Base-by-base conservation (phyloP, 2,329 filamentous ascomycete genomes). In the Pseudogymnoascus sp. region DNA sequence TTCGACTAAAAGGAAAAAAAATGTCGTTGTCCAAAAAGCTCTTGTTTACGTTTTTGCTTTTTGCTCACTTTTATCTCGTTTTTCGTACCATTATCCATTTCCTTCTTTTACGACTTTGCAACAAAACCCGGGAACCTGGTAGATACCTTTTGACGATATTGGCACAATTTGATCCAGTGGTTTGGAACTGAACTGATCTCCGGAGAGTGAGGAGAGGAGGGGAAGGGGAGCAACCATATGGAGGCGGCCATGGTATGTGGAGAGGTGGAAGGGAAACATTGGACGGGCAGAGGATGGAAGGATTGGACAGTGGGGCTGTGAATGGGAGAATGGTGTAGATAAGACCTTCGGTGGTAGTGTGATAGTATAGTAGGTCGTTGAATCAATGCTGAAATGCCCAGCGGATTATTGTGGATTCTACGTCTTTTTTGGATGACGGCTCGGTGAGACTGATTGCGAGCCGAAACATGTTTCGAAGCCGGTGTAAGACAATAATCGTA, bases 1-100 rank as follows among this genome's bases (percentile, higher is more conserved):
- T 63, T 68, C 63, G 65, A 63, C 59, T 5, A 27, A 61, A 62
- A 61, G 55, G 35, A 41, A 27, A 36, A 36, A 38, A 36, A 59
- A 29, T 27, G 33, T 36, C 58, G 58, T 59, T 31, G 58, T 10
- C 55, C 36, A 38, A 59, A 59, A 59, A 59, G 55, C 27, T 55
- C 44, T 59, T 15, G 15, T 59, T 59, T 38, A 59, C 17, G 17
- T 59, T 41, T 59, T 38, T 38, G 36, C 17, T 41, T 58, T 12
- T 38, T 17, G 36, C 58, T 29, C 58, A 25, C 36, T 59, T 55
- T 36, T 17, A 59, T 38, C 36, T 36, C 58, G 36, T 59, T 59
- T 58, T 65, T 65, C 61, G 38, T 66, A 70, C 69, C 67, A 69
- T 70, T 69, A 68, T 71, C 68, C 65, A 70, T 71, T 68, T 66